These are phyloP conservation scores for Botrytis cinerea DNA, from an alignment of 2,329 filamentous ascomycete species.

Conservation along the genomic window DNA sequence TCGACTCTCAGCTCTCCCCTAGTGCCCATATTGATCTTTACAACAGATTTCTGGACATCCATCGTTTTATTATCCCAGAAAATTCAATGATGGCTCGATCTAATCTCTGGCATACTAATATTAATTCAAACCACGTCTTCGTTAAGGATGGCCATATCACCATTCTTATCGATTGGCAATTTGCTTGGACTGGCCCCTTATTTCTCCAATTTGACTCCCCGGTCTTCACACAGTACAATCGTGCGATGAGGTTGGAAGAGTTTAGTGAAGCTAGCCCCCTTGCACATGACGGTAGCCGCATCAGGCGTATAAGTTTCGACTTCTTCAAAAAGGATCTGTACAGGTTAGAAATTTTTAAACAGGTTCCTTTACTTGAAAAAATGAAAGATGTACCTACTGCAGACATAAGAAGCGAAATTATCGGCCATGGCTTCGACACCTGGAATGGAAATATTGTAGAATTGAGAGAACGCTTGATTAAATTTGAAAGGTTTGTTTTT, in stretches of 20 bases:
- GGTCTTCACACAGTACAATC: background rate
- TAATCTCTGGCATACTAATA: too few relatives aligned
- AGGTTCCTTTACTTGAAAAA: background rate
- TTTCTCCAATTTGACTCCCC: background rate
- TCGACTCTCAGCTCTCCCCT: too few relatives aligned
- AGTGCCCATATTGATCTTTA: too few relatives aligned
- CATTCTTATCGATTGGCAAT: background rate
- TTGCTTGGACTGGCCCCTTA: background rate
- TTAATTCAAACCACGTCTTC: too few relatives aligned
- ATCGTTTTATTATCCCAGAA: too few relatives aligned
- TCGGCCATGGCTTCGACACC: background rate
- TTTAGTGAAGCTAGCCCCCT: background rate
- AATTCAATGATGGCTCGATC: too few relatives aligned
- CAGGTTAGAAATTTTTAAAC: background rate
- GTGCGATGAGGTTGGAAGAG: background rate
- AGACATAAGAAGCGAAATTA: background rate
- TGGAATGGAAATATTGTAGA: background rate
- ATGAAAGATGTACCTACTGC: too few relatives aligned
- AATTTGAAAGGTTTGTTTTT: background rate
- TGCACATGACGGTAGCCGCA: too few relatives aligned
- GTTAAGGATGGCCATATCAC: too few relatives aligned
- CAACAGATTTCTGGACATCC: too few relatives aligned
- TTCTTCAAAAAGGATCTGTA: background rate
- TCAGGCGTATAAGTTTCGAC: background rate
- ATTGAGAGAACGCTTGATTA: background rate